These are phyloP conservation scores for Phytophthora sp. DNA, from an alignment of 352 stramenopile species.

Conservation along the genomic window DNA sequence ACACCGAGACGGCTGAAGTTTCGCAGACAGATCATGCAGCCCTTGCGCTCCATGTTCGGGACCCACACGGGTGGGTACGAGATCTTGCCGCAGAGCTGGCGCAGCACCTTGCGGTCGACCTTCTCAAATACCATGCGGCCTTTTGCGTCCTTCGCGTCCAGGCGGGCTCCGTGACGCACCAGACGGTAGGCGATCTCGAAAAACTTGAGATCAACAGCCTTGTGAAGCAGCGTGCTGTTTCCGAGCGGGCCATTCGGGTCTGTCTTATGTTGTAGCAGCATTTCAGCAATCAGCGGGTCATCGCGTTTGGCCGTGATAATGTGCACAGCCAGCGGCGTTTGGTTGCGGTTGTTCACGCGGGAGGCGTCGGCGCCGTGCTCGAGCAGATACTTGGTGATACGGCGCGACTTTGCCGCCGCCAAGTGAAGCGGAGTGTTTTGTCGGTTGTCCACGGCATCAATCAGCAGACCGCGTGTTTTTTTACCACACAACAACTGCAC, in stretches of 20 bases:
- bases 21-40: constrained; percentile 84
- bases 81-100: constrained; percentile 79
- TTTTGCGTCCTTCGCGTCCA: constrained; percentile 79
- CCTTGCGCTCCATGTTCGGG: constrained; percentile 66
- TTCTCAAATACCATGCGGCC: constrained; percentile 88
- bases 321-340: constrained; percentile 77
- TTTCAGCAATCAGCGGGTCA: constrained; percentile 79
- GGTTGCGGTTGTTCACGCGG: constrained; percentile 70
- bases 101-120: constrained; percentile 73
- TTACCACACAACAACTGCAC: constrained; percentile 78
- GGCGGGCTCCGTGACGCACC: constrained; percentile 76
- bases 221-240: constrained; percentile 76
- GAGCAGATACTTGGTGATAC: constrained; percentile 84
- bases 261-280: constrained; percentile 78
- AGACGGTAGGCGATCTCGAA: constrained; percentile 81
- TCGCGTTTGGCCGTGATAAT: constrained; percentile 80
- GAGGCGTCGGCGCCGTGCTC: constrained; percentile 71
- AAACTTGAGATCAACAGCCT: constrained; percentile 70
- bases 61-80: constrained; percentile 85
- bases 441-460: constrained; percentile 76
- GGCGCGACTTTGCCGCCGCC: constrained; percentile 79
- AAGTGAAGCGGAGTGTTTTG: constrained; percentile 83
- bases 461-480: constrained; percentile 55
- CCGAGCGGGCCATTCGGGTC: constrained; percentile 73
- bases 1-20: constrained; percentile 70